These are phyloP conservation scores for Apiospora aurea DNA, from an alignment of 2,329 filamentous ascomycete species.

Conservation along the genomic window DNA sequence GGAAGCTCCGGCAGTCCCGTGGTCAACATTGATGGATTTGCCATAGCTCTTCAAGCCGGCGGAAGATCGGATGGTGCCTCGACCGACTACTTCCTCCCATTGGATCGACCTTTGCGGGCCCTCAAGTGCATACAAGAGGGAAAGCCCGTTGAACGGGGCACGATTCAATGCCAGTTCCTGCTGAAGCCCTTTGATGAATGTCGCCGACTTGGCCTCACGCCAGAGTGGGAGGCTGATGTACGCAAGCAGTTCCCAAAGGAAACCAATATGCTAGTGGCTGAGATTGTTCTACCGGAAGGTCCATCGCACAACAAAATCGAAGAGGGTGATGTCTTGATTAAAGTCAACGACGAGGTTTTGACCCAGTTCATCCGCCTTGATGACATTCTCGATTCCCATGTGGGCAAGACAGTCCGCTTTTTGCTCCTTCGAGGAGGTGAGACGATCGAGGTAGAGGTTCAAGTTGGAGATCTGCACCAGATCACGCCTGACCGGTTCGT, in stretches of 20 bases:
- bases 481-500: slow-evolving; percentile 98
- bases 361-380: slow-evolving; percentile 94
- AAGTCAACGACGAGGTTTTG: slow-evolving; percentile 91
- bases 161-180: slow-evolving; percentile 98
- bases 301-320: slow-evolving; percentile 87
- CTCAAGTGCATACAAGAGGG: slow-evolving; percentile 83
- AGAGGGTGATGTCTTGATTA: slow-evolving; percentile 91
- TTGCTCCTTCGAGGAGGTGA: slow-evolving; percentile 88
- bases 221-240: slow-evolving; percentile 86
- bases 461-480: slow-evolving; percentile 87
- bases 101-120: slow-evolving; percentile 88
- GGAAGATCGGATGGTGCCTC: slow-evolving; percentile 93
- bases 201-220: slow-evolving; percentile 81
- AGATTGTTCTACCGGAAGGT: slow-evolving; percentile 91
- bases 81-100: slow-evolving; percentile 95
- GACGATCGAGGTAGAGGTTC: slow-evolving; percentile 83
- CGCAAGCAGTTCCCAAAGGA: slow-evolving; percentile 87
- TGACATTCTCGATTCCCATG: slow-evolving; percentile 87
- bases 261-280: slow-evolving; percentile 95
- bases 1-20: slow-evolving; percentile 98
- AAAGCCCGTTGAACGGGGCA: slow-evolving; percentile 81
- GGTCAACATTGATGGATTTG: slow-evolving; percentile 91
- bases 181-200: slow-evolving; percentile 98
- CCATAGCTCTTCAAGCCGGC: slow-evolving; percentile 91
- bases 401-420: slow-evolving; percentile 78